phyloP scores from a whole-genome alignment of 768 basidiomycete genomes.

The Termitomyces sp. region DNA sequence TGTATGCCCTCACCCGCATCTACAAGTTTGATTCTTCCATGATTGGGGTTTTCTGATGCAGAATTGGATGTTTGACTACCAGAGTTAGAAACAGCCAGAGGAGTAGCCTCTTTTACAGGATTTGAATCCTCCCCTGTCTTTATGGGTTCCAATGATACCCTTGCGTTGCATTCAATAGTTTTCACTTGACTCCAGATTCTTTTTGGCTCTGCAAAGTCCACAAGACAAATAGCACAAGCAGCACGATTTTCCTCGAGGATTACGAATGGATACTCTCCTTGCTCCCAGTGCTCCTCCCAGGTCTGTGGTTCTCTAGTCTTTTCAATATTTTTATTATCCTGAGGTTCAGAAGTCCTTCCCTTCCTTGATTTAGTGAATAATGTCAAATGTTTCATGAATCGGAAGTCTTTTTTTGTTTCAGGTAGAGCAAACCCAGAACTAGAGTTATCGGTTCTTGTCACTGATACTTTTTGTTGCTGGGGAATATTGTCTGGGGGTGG shows the following conservation, averaged over 20 bases:
- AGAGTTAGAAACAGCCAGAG: conserved; percentile 1
- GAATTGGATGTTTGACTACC: conserved; percentile 1
- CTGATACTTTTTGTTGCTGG: conserved; percentile 26
- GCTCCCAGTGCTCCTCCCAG: conserved; percentile 81
- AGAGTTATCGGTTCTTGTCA: conserved; percentile 48
- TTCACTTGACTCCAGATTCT: conserved; percentile 15
- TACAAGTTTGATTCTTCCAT: conserved; percentile 35
- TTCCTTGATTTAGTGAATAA: conserved; percentile 18
- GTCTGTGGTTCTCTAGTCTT: conserved; percentile 30
- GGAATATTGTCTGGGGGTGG: conserved; percentile 52
- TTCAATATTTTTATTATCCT: conserved; percentile 7
- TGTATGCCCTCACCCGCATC: conserved; percentile 77
- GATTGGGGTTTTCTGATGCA: neutral
- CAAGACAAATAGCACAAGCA: conserved; percentile 77
- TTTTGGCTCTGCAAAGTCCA: conserved; percentile 79
- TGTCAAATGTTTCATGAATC: conserved; percentile 38
- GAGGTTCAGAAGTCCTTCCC: neutral
- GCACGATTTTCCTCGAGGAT: conserved; percentile 79
- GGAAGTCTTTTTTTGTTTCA: conserved; percentile 42
- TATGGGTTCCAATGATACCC: neutral
- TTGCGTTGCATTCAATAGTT: neutral
- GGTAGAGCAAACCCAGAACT: conserved; percentile 45
- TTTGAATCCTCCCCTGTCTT: neutral
- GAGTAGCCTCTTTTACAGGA: neutral
- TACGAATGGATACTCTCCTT: conserved; percentile 75